Evolutionary conservation across 352 stramenopile species (phyloP).

Genomic region (Phytopythium sindhum): DNA sequence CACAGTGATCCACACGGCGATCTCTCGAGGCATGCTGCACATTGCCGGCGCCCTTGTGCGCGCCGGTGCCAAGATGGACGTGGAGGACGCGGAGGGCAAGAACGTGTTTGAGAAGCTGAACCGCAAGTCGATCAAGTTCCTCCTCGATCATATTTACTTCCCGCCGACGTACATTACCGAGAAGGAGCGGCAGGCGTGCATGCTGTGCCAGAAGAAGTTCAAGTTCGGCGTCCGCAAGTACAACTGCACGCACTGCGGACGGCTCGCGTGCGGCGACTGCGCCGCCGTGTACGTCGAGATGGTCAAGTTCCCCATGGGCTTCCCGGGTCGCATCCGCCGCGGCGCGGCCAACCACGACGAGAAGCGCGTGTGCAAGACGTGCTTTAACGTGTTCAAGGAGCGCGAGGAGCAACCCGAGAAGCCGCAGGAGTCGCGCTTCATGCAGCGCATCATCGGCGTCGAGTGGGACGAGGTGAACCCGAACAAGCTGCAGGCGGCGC

Average conservation of each 20-base stretch:
- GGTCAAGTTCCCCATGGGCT: conserved; percentile 82
- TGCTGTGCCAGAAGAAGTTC: conserved; percentile 86
- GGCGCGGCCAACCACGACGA: conserved; percentile 58
- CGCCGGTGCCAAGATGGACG: conserved; percentile 85
- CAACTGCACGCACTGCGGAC: conserved; percentile 85
- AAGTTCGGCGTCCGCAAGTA: conserved; percentile 83
- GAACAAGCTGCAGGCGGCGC: conserved; percentile 60
- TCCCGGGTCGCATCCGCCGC: conserved; percentile 68
- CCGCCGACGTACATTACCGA: conserved; percentile 83
- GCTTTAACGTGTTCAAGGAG: conserved; percentile 83
- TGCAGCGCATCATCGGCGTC: conserved; percentile 80
- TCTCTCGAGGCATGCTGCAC: conserved; percentile 55
- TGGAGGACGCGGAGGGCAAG: conserved; percentile 79
- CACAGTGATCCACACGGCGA: conserved; percentile 84
- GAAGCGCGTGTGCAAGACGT: conserved; percentile 86
- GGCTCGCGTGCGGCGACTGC: conserved; percentile 73
- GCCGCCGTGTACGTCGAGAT: conserved; percentile 64
- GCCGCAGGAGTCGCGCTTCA: conserved; percentile 56
- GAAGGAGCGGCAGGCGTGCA: conserved; percentile 80
- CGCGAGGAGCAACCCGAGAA: conserved; percentile 65
- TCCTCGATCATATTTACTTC: conserved; percentile 86
- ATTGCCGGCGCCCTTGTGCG: conserved; percentile 77
- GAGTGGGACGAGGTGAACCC: conserved; percentile 90
- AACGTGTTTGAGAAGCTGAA: conserved; percentile 85
- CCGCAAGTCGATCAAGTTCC: conserved; percentile 61